Percentiles rank a stretch among this genome's conserved stretches.
Evolutionary conservation across 176 grass and related monocot genomes (phyloP).

Genomic region (barley (Hordeum vulgare)): DNA sequence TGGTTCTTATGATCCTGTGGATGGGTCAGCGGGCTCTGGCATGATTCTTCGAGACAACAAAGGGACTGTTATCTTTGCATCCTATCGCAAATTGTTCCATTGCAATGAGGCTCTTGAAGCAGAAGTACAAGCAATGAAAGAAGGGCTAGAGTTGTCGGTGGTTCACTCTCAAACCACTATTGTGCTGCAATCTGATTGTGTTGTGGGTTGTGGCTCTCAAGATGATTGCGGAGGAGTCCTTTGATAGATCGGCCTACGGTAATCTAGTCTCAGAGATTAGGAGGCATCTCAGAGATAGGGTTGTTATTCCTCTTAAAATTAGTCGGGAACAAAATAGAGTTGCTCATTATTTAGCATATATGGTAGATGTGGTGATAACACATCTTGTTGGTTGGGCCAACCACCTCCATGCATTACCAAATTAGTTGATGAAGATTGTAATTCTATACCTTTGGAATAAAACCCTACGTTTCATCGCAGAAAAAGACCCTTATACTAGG

Average conservation of each 20-base stretch:
- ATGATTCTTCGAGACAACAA: neutral
- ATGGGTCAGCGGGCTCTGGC: too few relatives aligned
- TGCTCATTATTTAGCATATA: neutral
- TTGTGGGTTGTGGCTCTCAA: too few relatives aligned
- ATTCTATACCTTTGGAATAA: too few relatives aligned
- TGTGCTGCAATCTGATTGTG: neutral
- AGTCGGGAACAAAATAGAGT: neutral
- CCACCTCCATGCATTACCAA: neutral
- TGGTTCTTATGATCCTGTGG: too few relatives aligned
- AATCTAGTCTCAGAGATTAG: neutral
- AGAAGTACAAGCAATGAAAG: neutral
- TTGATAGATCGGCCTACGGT: neutral
- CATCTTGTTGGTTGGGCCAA: neutral
- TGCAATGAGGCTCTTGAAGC: neutral
- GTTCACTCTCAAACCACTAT: neutral
- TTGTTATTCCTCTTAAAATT: neutral
- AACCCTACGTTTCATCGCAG: too few relatives aligned
- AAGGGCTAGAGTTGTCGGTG: neutral
- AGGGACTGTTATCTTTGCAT: neutral
- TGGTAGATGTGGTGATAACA: neutral
- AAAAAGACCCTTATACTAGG: too few relatives aligned
- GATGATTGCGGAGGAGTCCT: too few relatives aligned
- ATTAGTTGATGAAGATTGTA: too few relatives aligned
- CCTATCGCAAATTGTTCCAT: neutral
- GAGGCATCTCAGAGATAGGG: neutral